Evolutionary conservation across 257 asterid genomes (phyloP).

Genomic region (Gentiana dahurica): DNA sequence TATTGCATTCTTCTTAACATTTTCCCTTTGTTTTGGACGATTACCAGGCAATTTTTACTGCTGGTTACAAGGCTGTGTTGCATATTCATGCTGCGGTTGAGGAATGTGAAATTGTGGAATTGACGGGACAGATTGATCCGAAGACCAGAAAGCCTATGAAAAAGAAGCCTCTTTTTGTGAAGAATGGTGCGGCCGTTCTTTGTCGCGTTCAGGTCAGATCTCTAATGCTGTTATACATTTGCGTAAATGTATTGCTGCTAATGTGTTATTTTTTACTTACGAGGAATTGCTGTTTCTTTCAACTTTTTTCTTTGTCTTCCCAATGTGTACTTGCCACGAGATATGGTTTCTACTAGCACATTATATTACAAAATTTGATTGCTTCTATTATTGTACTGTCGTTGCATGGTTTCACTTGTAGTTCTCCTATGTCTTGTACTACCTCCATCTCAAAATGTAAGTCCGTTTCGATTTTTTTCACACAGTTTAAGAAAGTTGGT

Average conservation of each 20-base stretch:
- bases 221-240: background rate
- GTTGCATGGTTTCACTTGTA: no score
- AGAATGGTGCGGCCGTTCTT: constrained; percentile 65
- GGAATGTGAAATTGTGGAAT: constrained; percentile 91
- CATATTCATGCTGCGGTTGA: constrained; percentile 87
- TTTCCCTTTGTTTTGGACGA: background rate
- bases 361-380: no score
- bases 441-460: no score
- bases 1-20: background rate
- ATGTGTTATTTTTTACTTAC: background rate
- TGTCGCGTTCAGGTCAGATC: constrained; percentile 69
- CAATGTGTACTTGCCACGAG: no score
- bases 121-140: constrained; percentile 68
- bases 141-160: constrained; percentile 68
- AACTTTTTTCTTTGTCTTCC: no score
- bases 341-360: no score
- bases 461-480: no score
- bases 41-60: constrained; percentile 81
- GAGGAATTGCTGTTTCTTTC: background rate
- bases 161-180: constrained; percentile 84
- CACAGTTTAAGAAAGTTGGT: no score
- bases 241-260: background rate
- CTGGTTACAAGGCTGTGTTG: constrained; percentile 97
- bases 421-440: no score
- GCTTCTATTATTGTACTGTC: no score